These are phyloP conservation scores for Corrigiola litoralis DNA, from an alignment of 179 eudicot species.

Conservation along the genomic window DNA sequence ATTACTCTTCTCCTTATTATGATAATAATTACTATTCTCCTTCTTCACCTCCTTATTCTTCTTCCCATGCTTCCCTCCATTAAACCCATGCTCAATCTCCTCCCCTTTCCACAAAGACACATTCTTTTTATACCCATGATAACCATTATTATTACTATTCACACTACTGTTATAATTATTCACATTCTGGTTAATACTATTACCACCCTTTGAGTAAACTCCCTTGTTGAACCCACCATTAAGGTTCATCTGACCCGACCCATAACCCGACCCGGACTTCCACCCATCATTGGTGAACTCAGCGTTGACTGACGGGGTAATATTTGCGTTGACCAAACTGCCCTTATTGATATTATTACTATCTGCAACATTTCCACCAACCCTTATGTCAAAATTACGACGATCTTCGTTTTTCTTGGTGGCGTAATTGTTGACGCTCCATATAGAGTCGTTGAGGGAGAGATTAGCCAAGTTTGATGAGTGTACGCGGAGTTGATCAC, in stretches of 20 bases:
- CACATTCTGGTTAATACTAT: constrained; percentile 14
- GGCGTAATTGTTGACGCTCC: constrained; percentile 53
- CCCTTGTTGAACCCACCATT: constrained; percentile 92
- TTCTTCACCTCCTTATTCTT: constrained; percentile 55
- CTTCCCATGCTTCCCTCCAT: constrained; percentile 42
- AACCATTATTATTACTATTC: not conserved
- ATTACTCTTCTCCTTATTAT: not conserved
- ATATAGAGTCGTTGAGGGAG: constrained; percentile 83
- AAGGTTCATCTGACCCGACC: constrained; percentile 30
- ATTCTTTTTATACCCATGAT: constrained; percentile 36
- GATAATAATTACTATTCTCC: constrained; percentile 24
- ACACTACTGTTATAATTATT: constrained; percentile 22
- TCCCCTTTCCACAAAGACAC: constrained; percentile 33
- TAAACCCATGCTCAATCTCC: constrained; percentile 20
- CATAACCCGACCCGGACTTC: constrained; percentile 44
- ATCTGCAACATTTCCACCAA: constrained; percentile 37
- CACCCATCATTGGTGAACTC: constrained; percentile 48
- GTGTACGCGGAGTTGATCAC: constrained; percentile 81
- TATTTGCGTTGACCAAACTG: constrained; percentile 3
- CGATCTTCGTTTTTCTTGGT: constrained; percentile 56
- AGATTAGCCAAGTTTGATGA: constrained; percentile 54
- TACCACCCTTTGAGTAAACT: constrained; percentile 54
- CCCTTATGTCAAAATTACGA: constrained; percentile 70
- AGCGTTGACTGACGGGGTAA: constrained; percentile 10
- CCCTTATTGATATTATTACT: constrained; percentile 15